Evolutionary conservation across 2,329 filamentous ascomycete genomes (phyloP).

Genomic region (Epichloe sylvatica): DNA sequence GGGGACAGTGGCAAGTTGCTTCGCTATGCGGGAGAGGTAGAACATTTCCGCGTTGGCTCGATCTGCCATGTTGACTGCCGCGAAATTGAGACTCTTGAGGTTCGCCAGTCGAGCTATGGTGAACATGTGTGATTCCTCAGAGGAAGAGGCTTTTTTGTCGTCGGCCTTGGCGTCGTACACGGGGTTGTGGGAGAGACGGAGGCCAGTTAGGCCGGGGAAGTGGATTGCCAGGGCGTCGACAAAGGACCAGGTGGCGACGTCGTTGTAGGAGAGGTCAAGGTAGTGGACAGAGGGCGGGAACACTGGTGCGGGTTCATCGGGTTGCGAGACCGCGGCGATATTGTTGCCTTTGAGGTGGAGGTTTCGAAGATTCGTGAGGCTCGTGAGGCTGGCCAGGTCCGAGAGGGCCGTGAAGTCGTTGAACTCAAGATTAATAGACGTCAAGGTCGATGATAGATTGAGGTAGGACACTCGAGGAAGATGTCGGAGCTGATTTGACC

Average conservation of each 20-base stretch:
- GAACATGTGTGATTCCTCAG: conserved; percentile 81
- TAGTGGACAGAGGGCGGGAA: conserved; percentile 45
- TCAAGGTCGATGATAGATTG: conserved; percentile 37
- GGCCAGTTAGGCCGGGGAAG: conserved; percentile 59
- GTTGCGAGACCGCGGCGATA: conserved; percentile 34
- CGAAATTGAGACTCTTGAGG: conserved; percentile 61
- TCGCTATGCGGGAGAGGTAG: conserved; percentile 73
- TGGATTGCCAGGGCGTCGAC: conserved; percentile 51
- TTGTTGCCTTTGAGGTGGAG: conserved; percentile 65
- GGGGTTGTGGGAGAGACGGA: conserved; percentile 78
- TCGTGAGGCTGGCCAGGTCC: conserved; percentile 40
- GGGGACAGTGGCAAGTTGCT: conserved; percentile 51
- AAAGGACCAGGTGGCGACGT: conserved; percentile 55
- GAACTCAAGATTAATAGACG: conserved; percentile 54
- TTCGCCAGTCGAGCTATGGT: conserved; percentile 60
- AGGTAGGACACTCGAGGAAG: conserved; percentile 30
- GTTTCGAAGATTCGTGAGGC: conserved; percentile 38
- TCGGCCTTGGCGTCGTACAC: conserved; percentile 48
- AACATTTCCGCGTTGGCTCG: conserved; percentile 83
- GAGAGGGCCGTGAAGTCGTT: conserved; percentile 51
- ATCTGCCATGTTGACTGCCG: conserved; percentile 55
- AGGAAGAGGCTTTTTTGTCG: conserved; percentile 33
- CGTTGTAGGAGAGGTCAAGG: conserved; percentile 62
- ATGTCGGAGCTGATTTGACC: conserved; percentile 42
- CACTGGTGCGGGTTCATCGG: conserved; percentile 20